Evolutionary conservation across 1,139 yeast genomes (phyloP), one percentile per base, ranked within the genome.

Genomic region (Meyerozyma guilliermondii): DNA sequence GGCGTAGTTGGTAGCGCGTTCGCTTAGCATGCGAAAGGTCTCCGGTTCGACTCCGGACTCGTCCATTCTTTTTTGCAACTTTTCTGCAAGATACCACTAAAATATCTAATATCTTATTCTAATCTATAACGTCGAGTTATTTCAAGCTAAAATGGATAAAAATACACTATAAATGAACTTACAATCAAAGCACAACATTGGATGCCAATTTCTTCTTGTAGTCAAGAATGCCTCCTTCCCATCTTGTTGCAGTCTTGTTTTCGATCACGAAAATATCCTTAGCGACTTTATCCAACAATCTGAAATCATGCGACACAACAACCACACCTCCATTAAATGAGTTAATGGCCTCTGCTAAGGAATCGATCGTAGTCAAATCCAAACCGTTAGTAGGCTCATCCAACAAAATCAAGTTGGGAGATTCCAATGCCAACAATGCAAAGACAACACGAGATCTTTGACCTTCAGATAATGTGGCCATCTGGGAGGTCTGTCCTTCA

Each of bases 331-430:
- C 98, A 60, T 83, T 87, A 76, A 87, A 94, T 35, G 81, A 85
- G 54, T 88, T 83, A 63, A 94, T 91, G 50, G 98, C 98, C 46
- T 86, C 95, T 45, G 98, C 98, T 60, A 92, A 78, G 37, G 98
- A 92, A 71, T 94, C 98, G 62, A 92, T 92, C 39, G 98, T 91
- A 59, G 97, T 87, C 58, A 94, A 91, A 76, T 94, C 98, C 69
- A 94, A 78, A 79, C 98, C 98, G 79, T 92, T 92, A 56, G 98
- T 92, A 80, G 98, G 98, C 83, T 94, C 98, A 76, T 92, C 98
- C 72, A 92, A 78, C 63, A 92, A 75, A 59, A 92, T 77, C 70
- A 92, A 87, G 71, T 92, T 92, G 60, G 99, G 98, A 52, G 86
- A 76, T 71, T 92, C 98, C 55, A 92, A 78, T 39, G 98, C 98